A percentile compares a stretch with the other conserved stretches of the same genome.
These are phyloP conservation scores for Salvia miltiorrhiza DNA, from an alignment of 257 asterid genomes.

Conservation along the genomic window DNA sequence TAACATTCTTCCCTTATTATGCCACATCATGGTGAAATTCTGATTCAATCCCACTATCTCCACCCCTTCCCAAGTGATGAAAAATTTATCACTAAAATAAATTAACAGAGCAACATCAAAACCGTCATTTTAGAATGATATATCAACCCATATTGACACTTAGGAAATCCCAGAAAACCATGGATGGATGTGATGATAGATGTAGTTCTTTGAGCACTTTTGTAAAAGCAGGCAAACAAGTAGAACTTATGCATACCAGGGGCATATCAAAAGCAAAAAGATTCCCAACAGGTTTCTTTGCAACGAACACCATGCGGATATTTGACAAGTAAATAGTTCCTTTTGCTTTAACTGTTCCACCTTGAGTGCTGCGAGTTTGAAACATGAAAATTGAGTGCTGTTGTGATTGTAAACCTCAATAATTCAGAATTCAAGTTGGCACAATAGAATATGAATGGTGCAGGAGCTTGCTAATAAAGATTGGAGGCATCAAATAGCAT, in stretches of 20 bases:
- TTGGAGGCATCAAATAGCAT: background rate
- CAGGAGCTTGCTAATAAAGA: background rate
- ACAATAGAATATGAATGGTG: background rate
- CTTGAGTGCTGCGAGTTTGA: slow-evolving; percentile 45
- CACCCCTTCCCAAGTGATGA: background rate
- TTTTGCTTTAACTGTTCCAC: slow-evolving; percentile 74
- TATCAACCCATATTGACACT: background rate
- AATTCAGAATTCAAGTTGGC: background rate
- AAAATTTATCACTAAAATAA: background rate
- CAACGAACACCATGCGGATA: slow-evolving; percentile 91
- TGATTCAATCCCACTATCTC: background rate
- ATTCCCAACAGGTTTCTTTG: slow-evolving; percentile 65
- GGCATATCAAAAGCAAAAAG: slow-evolving; percentile 86
- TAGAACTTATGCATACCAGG: slow-evolving; percentile 50
- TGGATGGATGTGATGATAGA: background rate
- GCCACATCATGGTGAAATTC: background rate
- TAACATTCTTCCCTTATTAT: background rate
- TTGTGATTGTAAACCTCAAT: background rate
- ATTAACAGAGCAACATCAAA: background rate
- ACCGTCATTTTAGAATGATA: background rate
- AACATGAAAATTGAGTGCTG: background rate
- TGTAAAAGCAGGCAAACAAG: background rate
- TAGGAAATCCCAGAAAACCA: background rate
- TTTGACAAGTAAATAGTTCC: slow-evolving; percentile 90
- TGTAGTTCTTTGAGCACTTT: background rate